A percentile compares a stretch with the other conserved stretches of the same genome.
These are phyloP conservation scores for Pogostemon cablin DNA, from an alignment of 257 asterid species.

Conservation along the genomic window DNA sequence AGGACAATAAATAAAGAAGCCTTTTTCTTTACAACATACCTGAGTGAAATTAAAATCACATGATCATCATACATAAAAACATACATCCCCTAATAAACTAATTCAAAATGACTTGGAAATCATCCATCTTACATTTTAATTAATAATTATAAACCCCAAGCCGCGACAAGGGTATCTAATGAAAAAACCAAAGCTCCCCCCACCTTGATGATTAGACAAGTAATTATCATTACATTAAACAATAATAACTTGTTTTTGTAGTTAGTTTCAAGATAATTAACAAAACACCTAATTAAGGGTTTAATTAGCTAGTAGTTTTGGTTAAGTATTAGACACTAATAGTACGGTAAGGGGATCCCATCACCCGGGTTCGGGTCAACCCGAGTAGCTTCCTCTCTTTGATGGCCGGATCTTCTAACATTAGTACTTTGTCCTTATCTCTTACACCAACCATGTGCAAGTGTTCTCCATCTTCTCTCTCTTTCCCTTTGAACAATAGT, in stretches of 20 bases:
- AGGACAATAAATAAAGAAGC: not conserved
- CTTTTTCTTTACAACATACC: constrained; percentile 22
- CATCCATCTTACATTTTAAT: constrained; percentile 33
- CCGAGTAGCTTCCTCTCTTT: constrained; percentile 61
- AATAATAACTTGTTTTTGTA: constrained; percentile 14
- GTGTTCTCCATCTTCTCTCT: constrained; percentile 71
- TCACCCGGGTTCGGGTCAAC: constrained; percentile 38
- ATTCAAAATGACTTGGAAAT: constrained; percentile 44
- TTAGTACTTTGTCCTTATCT: constrained; percentile 73
- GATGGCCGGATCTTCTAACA: constrained; percentile 80
- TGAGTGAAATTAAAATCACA: constrained; percentile 8
- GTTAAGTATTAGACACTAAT: constrained; percentile 49
- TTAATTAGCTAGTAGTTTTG: not conserved
- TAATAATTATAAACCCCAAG: constrained; percentile 1
- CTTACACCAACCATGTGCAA: constrained; percentile 85
- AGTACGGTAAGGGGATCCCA: constrained; percentile 54
- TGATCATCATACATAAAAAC: constrained; percentile 24
- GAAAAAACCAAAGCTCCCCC: constrained; percentile 26
- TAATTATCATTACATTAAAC: constrained; percentile 33
- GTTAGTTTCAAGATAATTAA: constrained; percentile 38
- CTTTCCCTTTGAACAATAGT: constrained; percentile 76
- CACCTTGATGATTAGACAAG: constrained; percentile 37
- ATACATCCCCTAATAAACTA: constrained; percentile 35
- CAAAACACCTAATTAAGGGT: constrained; percentile 18
- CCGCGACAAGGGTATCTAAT: constrained; percentile 46